Evolutionary conservation across 1,139 yeast genomes (phyloP).

Genomic region (Groenewaldozyma sp.): DNA sequence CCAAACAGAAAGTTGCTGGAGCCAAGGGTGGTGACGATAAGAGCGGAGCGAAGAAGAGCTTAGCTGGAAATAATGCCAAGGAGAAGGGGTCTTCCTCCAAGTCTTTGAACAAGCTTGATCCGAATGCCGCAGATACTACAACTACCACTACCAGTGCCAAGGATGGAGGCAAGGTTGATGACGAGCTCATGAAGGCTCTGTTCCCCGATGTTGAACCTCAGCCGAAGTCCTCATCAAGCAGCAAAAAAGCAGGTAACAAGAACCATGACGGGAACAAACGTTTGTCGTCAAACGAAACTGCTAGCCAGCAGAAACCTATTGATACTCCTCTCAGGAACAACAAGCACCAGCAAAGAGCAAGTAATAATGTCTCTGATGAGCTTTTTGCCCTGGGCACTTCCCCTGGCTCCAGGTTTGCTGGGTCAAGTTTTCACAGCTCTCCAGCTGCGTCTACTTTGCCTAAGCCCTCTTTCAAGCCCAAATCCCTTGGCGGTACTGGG

Average conservation of each 20-base stretch:
- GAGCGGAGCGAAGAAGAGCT: background rate
- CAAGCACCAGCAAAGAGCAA: conserved; percentile 1
- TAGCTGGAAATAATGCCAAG: background rate
- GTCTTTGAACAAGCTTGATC: background rate
- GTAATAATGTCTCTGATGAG: background rate
- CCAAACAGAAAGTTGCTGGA: background rate
- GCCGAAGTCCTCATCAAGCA: too few species aligned
- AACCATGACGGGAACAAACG: background rate
- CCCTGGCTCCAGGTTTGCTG: conserved; percentile 26
- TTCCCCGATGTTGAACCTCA: conserved; percentile 7
- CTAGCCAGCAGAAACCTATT: background rate
- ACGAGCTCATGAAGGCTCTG: conserved; percentile 7
- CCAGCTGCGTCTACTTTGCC: conserved; percentile 38
- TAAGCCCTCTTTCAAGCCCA: conserved; percentile 29
- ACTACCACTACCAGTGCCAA: background rate
- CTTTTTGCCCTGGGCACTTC: conserved; percentile 1
- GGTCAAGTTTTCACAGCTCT: conserved; percentile 35
- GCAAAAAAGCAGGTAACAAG: too few species aligned
- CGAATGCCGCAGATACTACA: background rate
- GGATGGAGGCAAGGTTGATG: background rate
- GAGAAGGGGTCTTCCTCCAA: background rate
- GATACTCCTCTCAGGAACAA: conserved; percentile 9
- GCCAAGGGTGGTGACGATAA: background rate
- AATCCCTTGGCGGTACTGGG: conserved; percentile 13
- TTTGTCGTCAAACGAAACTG: background rate